Conservation (phyloP, 2,329 filamentous ascomycete genomes). For the Purpureocillium takamizusanense region DNA sequence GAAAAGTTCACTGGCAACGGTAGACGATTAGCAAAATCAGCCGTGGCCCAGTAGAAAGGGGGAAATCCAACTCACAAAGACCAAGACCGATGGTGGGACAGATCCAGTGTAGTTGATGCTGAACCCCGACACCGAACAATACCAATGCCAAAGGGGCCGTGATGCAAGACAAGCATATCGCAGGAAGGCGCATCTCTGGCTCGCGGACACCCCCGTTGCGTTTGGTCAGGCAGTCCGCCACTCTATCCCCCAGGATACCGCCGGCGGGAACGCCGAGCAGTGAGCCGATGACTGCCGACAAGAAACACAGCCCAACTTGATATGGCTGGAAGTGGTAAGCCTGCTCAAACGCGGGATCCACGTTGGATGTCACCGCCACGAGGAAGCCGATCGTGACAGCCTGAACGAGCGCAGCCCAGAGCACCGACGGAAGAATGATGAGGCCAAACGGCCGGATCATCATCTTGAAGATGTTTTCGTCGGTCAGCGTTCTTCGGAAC, state of each 20-base stretch:
- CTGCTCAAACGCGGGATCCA: constrained; percentile 29
- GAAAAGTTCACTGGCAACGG: constrained; percentile 39
- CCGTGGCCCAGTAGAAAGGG: not conserved
- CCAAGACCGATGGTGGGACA: constrained; percentile 44
- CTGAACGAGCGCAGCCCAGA: constrained; percentile 46
- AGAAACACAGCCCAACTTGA: constrained; percentile 42
- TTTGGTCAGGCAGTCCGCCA: constrained; percentile 38
- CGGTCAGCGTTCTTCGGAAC: constrained; percentile 31
- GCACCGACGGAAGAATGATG: constrained; percentile 39
- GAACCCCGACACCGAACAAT: constrained; percentile 38
- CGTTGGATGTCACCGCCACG: constrained; percentile 45
- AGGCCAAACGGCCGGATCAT: constrained; percentile 39
- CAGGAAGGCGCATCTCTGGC: constrained; percentile 51
- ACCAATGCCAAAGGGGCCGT: constrained; percentile 37
- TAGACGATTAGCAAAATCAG: constrained; percentile 1
- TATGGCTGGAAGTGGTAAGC: constrained; percentile 35
- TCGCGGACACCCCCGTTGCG: constrained; percentile 47
- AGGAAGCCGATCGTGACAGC: constrained; percentile 47
- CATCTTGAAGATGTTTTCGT: constrained; percentile 37
- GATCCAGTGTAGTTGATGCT: constrained; percentile 42
- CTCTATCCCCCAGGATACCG: constrained; percentile 36
- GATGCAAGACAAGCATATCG: constrained; percentile 39
- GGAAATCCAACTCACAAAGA: constrained; percentile 29
- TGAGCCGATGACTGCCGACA: constrained; percentile 37
- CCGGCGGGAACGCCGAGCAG: constrained; percentile 40